These are phyloP conservation scores for Barnettozyma wickerhamii DNA, from an alignment of 805 yeast species.

Conservation along the genomic window DNA sequence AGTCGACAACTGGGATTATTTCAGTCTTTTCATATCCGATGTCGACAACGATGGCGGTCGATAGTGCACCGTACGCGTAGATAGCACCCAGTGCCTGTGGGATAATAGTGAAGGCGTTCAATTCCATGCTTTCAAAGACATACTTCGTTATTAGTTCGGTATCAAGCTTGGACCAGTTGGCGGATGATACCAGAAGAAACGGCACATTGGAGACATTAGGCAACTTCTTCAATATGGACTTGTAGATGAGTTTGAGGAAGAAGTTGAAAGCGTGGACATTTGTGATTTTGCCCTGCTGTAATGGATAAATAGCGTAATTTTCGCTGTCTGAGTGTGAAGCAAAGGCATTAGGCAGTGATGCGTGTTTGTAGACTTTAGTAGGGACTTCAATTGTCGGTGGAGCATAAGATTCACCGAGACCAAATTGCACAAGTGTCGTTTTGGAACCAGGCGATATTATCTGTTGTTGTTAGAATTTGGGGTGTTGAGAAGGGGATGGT, in stretches of 20 bases:
- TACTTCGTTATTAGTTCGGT: conserved; percentile 70
- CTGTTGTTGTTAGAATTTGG: conserved; percentile 16
- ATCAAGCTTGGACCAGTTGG: conserved; percentile 64
- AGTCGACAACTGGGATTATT: conserved; percentile 75
- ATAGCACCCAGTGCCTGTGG: conserved; percentile 67
- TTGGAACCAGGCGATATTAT: conserved; percentile 79
- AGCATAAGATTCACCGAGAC: conserved; percentile 64
- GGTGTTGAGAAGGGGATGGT: background rate
- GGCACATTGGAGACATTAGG: conserved; percentile 51
- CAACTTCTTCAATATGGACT: conserved; percentile 36
- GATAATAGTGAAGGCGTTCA: conserved; percentile 67
- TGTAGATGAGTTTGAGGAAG: conserved; percentile 43
- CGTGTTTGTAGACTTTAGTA: conserved; percentile 60
- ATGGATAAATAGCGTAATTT: conserved; percentile 52
- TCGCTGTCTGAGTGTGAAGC: conserved; percentile 30
- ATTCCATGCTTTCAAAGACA: conserved; percentile 66
- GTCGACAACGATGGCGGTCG: conserved; percentile 72
- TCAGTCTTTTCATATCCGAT: conserved; percentile 75
- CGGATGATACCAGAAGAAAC: conserved; percentile 59
- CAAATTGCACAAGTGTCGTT: conserved; percentile 72
- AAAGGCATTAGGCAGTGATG: conserved; percentile 30
- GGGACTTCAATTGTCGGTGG: conserved; percentile 78
- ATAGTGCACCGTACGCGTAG: conserved; percentile 65
- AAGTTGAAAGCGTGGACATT: conserved; percentile 69
- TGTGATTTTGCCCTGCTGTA: conserved; percentile 57